Evolutionary conservation across 371 early-diverging fungal genomes (phyloP).

Genomic region (Gilbertella persicaria): DNA sequence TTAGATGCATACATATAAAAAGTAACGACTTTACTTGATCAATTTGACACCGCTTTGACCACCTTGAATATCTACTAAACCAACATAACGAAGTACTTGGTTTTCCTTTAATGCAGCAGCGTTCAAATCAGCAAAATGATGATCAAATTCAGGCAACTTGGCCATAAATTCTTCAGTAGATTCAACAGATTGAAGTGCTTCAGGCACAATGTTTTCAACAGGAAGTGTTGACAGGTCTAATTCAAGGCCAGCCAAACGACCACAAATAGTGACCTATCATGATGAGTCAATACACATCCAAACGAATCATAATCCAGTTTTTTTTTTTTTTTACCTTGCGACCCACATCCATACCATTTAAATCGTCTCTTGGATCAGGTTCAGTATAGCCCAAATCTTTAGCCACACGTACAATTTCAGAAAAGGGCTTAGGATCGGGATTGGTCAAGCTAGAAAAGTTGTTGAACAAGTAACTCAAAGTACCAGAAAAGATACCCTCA

Average conservation of each 20-base stretch:
- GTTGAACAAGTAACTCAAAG: conserved; percentile 95
- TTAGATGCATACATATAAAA: conserved; percentile 11
- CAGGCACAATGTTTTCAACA: conserved; percentile 95
- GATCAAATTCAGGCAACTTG: conserved; percentile 82
- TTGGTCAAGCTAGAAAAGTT: conserved; percentile 74
- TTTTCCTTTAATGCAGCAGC: conserved; percentile 68
- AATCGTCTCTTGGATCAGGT: conserved; percentile 97
- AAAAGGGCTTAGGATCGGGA: conserved; percentile 65
- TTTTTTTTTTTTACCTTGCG: conserved; percentile 71
- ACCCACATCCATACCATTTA: conserved; percentile 98
- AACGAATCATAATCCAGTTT: background rate
- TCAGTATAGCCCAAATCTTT: conserved; percentile 96
- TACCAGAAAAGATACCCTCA: conserved; percentile 97
- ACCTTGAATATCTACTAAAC: conserved; percentile 75
- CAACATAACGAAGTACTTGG: conserved; percentile 91
- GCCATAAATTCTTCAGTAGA: conserved; percentile 84
- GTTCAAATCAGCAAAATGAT: conserved; percentile 79
- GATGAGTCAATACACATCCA: background rate
- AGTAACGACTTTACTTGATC: conserved; percentile 52
- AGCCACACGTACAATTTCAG: conserved; percentile 86
- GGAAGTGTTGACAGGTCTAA: conserved; percentile 74
- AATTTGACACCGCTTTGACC: conserved; percentile 79
- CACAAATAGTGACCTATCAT: conserved; percentile 79
- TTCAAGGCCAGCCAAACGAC: conserved; percentile 83
- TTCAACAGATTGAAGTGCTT: conserved; percentile 68